Evolutionary conservation across 768 basidiomycete genomes (phyloP).

Genomic region (Rhodotorula graminis): DNA sequence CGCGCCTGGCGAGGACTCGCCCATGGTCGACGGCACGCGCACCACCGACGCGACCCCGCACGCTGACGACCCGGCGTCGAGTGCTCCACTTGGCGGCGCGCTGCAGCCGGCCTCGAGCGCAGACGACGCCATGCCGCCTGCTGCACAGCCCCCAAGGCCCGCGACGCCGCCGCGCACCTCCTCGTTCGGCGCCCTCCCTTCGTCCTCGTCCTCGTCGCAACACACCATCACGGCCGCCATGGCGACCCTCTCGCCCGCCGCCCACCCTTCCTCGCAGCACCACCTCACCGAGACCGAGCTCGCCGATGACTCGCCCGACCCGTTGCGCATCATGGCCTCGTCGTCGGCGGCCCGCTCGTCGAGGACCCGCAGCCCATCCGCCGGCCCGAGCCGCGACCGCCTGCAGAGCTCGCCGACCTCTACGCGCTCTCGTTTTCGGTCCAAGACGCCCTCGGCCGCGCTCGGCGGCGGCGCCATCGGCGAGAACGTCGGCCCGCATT

Average conservation of each 20-base stretch:
- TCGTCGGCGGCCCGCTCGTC: not conserved
- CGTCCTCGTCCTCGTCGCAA: constrained; percentile 5
- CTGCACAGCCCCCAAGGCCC: not conserved
- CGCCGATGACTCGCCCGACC: constrained; percentile 10
- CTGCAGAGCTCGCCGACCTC: not conserved
- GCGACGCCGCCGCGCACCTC: not conserved
- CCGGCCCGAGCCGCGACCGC: not conserved
- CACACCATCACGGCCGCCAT: not conserved
- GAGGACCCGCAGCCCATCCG: not conserved
- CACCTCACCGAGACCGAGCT: not conserved
- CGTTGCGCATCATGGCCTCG: not conserved
- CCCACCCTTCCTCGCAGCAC: not conserved
- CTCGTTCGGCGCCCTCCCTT: not conserved
- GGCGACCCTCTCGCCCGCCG: not conserved
- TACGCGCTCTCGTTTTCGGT: not conserved
- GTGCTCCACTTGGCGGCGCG: not conserved
- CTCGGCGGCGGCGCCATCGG: not conserved
- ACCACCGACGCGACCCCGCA: not conserved
- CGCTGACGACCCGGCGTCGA: too few species aligned
- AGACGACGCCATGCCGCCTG: not conserved
- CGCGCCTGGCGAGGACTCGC: not conserved
- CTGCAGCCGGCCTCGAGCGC: not conserved
- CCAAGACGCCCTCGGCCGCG: not conserved
- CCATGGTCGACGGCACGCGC: not conserved
- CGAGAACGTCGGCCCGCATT: not conserved